Evolutionary conservation across 2,329 filamentous ascomycete species (phyloP), one percentile per base, ranked within the genome.

Genomic region (Trematosphaeria pertusa): DNA sequence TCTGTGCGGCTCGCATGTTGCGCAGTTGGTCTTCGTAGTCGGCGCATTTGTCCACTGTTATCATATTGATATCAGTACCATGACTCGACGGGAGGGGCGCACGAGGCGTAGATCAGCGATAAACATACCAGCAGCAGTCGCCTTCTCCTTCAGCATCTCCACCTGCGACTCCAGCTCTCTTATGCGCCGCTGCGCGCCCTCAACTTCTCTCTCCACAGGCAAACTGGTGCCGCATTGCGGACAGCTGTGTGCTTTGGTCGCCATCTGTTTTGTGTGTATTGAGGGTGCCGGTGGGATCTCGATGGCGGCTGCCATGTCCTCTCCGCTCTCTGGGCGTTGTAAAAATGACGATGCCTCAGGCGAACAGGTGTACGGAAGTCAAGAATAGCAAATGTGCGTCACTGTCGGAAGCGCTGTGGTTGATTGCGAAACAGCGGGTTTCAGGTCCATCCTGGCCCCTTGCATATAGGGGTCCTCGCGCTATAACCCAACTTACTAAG

Each of bases 1-100:
- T 53, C 37, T 56, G 36, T 3, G 46, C 17, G 6, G 48, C 24
- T 33, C 58, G 54, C 18, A 91, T 77, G 34, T 73, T 76, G 34
- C 83, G 78, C 31, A 91, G 80, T 68, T 91, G 87, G 71, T 91
- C 88, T 73, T 93, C 89, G 78, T 91, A 91, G 75, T 91, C 87
- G 64, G 88, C 87, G 53, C 84, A 78, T 65, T 76, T 83, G 56
- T 79, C 76, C 37, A 78, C 81, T 81, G 46, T 40, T 21, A 34
- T 54, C 24, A 46, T 28, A 37, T 48, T 19, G 19, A 21, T n/a
- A 10, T 17, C 11, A 40, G 55, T 19, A 54, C 6, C 18, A 30
- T 34, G 39, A 2, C 12, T 18, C 15, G 15, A 12, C 26, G 12
- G 22, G 28, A 22, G 34, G 37, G 8, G 18, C 22, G 15, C 34